These are phyloP conservation scores for Silene noctiflora DNA, from an alignment of 179 eudicot species.

Conservation along the genomic window DNA sequence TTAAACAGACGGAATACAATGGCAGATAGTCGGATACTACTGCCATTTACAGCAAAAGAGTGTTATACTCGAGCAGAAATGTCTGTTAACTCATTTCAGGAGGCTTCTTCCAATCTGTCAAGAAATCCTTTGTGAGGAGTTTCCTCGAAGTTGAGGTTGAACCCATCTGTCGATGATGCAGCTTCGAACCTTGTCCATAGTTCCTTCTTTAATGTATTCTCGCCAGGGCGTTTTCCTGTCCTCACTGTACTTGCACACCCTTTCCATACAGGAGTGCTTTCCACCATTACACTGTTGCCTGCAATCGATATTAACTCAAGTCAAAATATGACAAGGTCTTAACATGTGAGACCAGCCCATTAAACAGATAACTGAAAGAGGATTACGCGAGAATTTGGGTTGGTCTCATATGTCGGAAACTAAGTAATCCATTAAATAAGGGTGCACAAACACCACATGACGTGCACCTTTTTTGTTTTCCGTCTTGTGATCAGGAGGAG, in stretches of 20 bases:
- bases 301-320: slow-evolving; percentile 8
- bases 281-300: slow-evolving; percentile 30
- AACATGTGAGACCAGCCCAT: neutral
- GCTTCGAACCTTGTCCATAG: slow-evolving; percentile 89
- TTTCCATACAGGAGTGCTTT: slow-evolving; percentile 72
- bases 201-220: slow-evolving; percentile 87
- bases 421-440: too few species aligned
- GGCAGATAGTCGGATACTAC: slow-evolving; percentile 14
- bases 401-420: too few species aligned
- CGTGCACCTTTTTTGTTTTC: slow-evolving; percentile 17
- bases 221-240: slow-evolving; percentile 68
- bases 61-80: neutral
- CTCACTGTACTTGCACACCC: slow-evolving; percentile 46
- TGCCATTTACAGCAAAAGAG: slow-evolving; percentile 22
- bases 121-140: slow-evolving; percentile 54
- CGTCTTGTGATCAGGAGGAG: slow-evolving; percentile 17
- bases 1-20: neutral
- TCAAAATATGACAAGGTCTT: neutral
- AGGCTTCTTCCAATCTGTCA: slow-evolving; percentile 69
- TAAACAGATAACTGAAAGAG: neutral
- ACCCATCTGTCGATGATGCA: slow-evolving; percentile 38
- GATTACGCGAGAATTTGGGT: too few species aligned
- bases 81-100: slow-evolving; percentile 28
- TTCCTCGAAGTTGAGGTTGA: slow-evolving; percentile 27
- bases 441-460: neutral